Evolutionary conservation across 495 filamentous ascomycete species (phyloP).

Genomic region (Aspergillus leporis): DNA sequence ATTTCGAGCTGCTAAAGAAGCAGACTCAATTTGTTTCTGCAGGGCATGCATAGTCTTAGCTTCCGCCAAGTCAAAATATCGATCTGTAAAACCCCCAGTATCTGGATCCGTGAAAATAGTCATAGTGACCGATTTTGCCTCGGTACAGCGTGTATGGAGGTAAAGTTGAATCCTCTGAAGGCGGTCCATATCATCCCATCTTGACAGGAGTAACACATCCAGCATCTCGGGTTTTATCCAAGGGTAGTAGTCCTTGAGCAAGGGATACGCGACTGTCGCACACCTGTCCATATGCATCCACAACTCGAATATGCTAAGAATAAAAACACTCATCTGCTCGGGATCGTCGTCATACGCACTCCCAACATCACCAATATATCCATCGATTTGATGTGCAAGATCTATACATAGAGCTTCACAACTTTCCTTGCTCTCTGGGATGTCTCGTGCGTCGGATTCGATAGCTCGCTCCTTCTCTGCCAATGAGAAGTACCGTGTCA

Average conservation of each 20-base stretch:
- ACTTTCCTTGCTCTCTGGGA: neutral
- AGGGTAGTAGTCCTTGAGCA: constrained; percentile 54
- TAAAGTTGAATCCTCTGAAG: constrained; percentile 50
- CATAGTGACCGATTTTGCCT: constrained; percentile 9
- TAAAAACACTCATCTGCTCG: constrained; percentile 54
- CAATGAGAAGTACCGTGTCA: constrained; percentile 26
- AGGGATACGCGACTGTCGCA: constrained; percentile 36
- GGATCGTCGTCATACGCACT: constrained; percentile 43
- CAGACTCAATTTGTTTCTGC: constrained; percentile 31
- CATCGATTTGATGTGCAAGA: constrained; percentile 35
- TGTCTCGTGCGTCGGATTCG: constrained; percentile 3
- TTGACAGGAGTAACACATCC: constrained; percentile 49
- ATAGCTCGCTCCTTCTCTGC: constrained; percentile 28
- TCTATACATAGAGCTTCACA: constrained; percentile 29
- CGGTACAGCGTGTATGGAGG: constrained; percentile 33
- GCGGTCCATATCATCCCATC: constrained; percentile 42
- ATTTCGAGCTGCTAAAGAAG: constrained; percentile 19
- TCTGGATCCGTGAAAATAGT: constrained; percentile 47
- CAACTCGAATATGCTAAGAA: constrained; percentile 58
- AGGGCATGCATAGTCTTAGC: constrained; percentile 26
- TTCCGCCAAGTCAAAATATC: constrained; percentile 39
- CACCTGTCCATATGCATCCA: constrained; percentile 60
- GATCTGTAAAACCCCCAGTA: constrained; percentile 42
- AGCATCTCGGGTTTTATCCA: constrained; percentile 49
- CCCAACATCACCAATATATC: constrained; percentile 32